Evolutionary conservation across 139 green algal species (phyloP).

Genomic region (Bryopsis sp.): DNA sequence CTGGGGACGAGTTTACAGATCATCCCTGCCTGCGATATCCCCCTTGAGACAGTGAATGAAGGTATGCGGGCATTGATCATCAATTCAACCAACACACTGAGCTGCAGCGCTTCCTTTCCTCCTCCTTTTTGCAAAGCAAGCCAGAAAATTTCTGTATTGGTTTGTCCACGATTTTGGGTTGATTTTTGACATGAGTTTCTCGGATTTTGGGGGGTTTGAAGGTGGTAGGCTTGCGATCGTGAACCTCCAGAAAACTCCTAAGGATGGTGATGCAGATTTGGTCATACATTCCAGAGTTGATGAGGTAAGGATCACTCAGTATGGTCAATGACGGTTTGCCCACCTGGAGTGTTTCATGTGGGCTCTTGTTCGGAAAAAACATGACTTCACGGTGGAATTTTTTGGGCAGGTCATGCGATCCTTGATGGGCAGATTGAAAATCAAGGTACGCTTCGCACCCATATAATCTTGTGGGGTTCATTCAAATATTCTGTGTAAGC

Average conservation of each 20-base stretch:
- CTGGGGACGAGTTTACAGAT: slow-evolving; percentile 90
- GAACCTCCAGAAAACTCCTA: slow-evolving; percentile 76
- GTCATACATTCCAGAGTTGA: slow-evolving; percentile 32
- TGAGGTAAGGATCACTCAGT: slow-evolving; percentile 19
- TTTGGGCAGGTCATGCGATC: background rate
- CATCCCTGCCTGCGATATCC: slow-evolving; percentile 71
- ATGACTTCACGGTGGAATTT: background rate
- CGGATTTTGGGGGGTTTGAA: no score
- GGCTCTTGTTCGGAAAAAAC: background rate
- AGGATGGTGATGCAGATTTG: slow-evolving; percentile 37
- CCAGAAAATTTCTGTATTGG: no score
- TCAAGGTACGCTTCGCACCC: background rate
- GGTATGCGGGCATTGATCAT: background rate
- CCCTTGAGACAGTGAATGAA: slow-evolving; percentile 32
- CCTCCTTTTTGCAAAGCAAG: no score
- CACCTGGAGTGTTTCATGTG: background rate
- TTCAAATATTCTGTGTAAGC: background rate
- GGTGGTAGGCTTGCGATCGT: slow-evolving; percentile 77
- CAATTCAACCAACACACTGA: no score
- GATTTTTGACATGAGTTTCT: no score
- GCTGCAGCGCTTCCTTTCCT: no score
- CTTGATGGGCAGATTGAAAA: background rate
- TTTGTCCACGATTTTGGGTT: no score
- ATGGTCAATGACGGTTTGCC: background rate
- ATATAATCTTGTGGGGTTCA: background rate